These are phyloP conservation scores for Ustilago sp. DNA, from an alignment of 1,284 basidiomycete genomes.

Conservation along the genomic window DNA sequence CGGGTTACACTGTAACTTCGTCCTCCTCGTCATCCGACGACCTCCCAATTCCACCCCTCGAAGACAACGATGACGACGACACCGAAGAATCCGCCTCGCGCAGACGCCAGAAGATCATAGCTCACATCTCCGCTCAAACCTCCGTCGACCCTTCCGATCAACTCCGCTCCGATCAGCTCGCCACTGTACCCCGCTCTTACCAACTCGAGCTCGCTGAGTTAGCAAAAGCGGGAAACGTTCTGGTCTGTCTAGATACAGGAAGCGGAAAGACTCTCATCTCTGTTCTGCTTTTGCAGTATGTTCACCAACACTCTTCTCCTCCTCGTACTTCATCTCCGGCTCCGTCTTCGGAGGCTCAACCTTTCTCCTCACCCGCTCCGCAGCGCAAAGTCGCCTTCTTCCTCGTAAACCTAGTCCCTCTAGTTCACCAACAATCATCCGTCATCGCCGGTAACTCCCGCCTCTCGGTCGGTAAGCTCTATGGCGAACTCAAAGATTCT, in stretches of 20 bases:
- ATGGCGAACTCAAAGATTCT: conserved; percentile 44
- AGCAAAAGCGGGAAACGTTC: conserved; percentile 44
- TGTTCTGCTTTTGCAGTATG: conserved; percentile 53
- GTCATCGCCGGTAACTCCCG: conserved; percentile 53
- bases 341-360: neutral
- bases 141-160: conserved; percentile 28
- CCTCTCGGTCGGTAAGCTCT: conserved; percentile 46
- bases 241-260: conserved; percentile 61
- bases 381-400: conserved; percentile 41
- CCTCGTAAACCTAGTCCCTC: conserved; percentile 55
- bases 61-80: neutral
- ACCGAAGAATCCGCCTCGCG: conserved; percentile 3
- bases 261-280: conserved; percentile 62
- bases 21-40: neutral
- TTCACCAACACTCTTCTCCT: conserved; percentile 16
- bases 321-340: neutral
- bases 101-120: conserved; percentile 25
- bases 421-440: conserved; percentile 57
- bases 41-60: neutral
- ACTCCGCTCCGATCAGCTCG: conserved; percentile 32
- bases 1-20: neutral
- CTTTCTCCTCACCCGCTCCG: neutral
- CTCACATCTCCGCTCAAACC: conserved; percentile 25
- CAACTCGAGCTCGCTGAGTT: conserved; percentile 41
- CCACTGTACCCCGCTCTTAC: conserved; percentile 36